Percentiles rank a stretch among this genome's conserved stretches.
Evolutionary conservation across 768 basidiomycete genomes (phyloP).

Genomic region (Tylopilus plumbeoviolaceoides): DNA sequence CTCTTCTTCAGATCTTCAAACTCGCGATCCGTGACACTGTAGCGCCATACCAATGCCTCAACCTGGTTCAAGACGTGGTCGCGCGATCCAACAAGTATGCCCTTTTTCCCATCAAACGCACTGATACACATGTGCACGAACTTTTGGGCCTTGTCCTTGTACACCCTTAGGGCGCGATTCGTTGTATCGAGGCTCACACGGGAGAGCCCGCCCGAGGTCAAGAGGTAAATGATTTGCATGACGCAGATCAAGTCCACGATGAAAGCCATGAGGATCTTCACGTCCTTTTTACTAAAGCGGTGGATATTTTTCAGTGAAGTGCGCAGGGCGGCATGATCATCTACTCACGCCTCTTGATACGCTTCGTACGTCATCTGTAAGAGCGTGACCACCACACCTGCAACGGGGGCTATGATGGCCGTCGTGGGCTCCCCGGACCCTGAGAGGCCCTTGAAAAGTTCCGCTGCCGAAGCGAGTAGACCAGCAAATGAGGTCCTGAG

Average conservation of each 20-base stretch:
- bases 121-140: neutral
- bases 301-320: neutral
- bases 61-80: slow-evolving; percentile 12
- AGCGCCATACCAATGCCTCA: slow-evolving; percentile 11
- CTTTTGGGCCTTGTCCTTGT: neutral
- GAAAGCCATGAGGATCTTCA: slow-evolving; percentile 12
- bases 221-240: slow-evolving; percentile 13
- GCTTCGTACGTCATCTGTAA: neutral
- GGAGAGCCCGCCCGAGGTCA: neutral
- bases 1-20: neutral
- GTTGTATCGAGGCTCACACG: neutral
- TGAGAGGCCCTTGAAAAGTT: neutral
- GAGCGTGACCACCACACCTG: neutral
- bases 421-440: neutral
- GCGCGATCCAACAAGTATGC: slow-evolving; percentile 3
- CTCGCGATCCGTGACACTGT: slow-evolving; percentile 8
- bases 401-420: neutral
- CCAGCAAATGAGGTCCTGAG: neutral
- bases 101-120: neutral
- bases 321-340: no score
- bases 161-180: neutral
- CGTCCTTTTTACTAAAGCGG: slow-evolving; percentile 4
- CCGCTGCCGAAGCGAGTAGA: neutral
- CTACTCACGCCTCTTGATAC: slow-evolving; percentile 10
- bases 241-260: slow-evolving; percentile 13